Evolutionary conservation across 2,329 filamentous ascomycete species (phyloP).

Genomic region (Fusarium anthophilum): DNA sequence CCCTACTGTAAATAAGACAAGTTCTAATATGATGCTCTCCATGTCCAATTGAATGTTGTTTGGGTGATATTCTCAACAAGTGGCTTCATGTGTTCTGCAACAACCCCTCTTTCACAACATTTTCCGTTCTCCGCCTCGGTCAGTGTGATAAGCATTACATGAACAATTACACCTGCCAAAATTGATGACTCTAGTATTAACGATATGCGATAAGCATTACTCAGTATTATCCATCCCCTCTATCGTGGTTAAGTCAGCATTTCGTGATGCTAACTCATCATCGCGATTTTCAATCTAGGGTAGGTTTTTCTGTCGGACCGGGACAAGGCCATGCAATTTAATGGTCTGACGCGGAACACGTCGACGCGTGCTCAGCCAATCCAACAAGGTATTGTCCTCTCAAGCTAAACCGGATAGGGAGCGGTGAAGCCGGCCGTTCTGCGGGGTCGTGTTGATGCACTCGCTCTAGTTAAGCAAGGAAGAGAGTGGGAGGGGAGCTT

Average conservation of each 20-base stretch:
- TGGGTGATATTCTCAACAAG: slow-evolving; percentile 3
- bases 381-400: not conserved
- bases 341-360: slow-evolving; percentile 14
- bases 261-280: slow-evolving; percentile 1
- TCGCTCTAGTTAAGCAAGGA: slow-evolving; percentile 1
- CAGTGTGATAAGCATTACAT: slow-evolving; percentile 11
- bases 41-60: not conserved
- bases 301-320: slow-evolving; percentile 18
- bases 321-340: not conserved
- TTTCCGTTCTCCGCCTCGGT: not conserved
- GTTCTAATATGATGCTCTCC: not conserved
- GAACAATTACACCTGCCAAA: not conserved
- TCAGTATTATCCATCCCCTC: not conserved
- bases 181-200: not conserved
- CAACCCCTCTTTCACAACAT: slow-evolving; percentile 5
- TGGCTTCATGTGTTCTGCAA: not conserved
- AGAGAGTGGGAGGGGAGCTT: not conserved
- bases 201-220: slow-evolving; percentile 13
- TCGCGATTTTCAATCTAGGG: slow-evolving; percentile 7
- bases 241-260: slow-evolving; percentile 6
- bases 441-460: slow-evolving; percentile 4
- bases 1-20: not conserved
- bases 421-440: slow-evolving; percentile 34
- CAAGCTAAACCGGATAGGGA: not conserved
- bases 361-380: slow-evolving; percentile 12